These are phyloP conservation scores for Pythium phragmitis DNA, from an alignment of 352 stramenopile species.

Conservation along the genomic window DNA sequence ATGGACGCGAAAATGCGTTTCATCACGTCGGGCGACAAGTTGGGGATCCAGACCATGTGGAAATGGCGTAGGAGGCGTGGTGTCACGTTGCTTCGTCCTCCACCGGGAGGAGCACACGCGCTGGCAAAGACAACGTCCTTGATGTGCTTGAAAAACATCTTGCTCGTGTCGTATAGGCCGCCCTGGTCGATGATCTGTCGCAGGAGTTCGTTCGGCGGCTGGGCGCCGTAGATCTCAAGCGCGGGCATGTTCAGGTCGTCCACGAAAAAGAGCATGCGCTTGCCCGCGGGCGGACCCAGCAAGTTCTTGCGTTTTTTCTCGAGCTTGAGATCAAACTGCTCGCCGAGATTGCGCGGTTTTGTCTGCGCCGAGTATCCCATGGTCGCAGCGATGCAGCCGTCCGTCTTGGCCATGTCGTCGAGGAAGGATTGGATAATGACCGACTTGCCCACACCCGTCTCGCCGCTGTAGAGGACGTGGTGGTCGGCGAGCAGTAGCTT, in stretches of 20 bases:
- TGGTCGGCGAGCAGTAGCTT: conserved; percentile 80
- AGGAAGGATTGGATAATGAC: conserved; percentile 91
- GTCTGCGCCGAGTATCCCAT: conserved; percentile 92
- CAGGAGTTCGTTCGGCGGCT: conserved; percentile 93
- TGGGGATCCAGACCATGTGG: conserved; percentile 91
- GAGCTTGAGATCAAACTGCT: conserved; percentile 91
- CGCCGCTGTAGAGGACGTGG: conserved; percentile 89
- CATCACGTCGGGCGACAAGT: conserved; percentile 81
- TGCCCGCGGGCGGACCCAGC: conserved; percentile 84
- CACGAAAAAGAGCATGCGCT: conserved; percentile 93
- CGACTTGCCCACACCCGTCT: conserved; percentile 93
- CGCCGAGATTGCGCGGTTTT: conserved; percentile 79
- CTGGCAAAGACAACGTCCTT: conserved; percentile 84
- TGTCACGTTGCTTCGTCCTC: conserved; percentile 85
- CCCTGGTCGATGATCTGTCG: conserved; percentile 95
- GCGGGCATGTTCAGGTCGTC: conserved; percentile 95
- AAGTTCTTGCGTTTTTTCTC: conserved; percentile 96
- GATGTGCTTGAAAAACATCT: conserved; percentile 93
- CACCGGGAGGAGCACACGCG: conserved; percentile 85
- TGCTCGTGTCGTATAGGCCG: conserved; percentile 94
- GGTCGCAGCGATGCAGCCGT: conserved; percentile 76
- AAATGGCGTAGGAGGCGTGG: conserved; percentile 89
- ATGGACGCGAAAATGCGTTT: conserved; percentile 91
- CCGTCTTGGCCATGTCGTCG: conserved; percentile 83
- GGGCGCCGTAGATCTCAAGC: conserved; percentile 93